A percentile compares a stretch with the other conserved stretches of the same genome.
Conservation (phyloP, 768 basidiomycete species). For the Roridomyces roridus region DNA sequence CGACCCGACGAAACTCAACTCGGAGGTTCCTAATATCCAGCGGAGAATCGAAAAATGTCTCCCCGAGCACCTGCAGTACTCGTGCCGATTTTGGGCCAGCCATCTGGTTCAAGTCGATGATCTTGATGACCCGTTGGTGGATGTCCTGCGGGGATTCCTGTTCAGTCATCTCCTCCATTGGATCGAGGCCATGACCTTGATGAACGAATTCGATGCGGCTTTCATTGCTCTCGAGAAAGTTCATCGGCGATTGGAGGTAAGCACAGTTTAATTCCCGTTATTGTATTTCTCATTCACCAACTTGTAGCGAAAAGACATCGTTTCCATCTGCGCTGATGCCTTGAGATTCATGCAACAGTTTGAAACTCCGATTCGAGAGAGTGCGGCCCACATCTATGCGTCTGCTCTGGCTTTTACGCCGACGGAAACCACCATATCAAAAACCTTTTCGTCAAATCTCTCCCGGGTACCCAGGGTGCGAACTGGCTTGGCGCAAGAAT, state of each 20-base stretch:
- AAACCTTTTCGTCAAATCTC: no score
- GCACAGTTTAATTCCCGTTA: no score
- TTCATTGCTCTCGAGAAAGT: no score
- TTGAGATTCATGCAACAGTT: no score
- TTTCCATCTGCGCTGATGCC: neutral
- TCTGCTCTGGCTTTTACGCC: neutral
- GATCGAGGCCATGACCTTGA: constrained; percentile 1
- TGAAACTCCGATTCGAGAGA: no score
- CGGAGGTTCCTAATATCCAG: neutral
- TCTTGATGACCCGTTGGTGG: no score
- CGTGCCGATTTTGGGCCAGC: no score
- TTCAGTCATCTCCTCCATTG: neutral
- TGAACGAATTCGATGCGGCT: neutral
- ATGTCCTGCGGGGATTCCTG: neutral
- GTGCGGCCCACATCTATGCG: neutral
- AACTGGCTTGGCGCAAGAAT: neutral
- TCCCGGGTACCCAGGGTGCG: neutral
- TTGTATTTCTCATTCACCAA: neutral
- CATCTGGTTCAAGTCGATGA: no score
- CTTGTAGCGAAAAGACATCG: neutral
- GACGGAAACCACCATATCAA: neutral
- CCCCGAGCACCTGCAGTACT: neutral
- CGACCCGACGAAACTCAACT: constrained; percentile 1
- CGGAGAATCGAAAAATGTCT: neutral
- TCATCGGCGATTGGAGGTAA: no score